Base-by-base conservation (phyloP, 202 grass and related monocot genomes). In the Miscanthus sacchariflorus region DNA sequence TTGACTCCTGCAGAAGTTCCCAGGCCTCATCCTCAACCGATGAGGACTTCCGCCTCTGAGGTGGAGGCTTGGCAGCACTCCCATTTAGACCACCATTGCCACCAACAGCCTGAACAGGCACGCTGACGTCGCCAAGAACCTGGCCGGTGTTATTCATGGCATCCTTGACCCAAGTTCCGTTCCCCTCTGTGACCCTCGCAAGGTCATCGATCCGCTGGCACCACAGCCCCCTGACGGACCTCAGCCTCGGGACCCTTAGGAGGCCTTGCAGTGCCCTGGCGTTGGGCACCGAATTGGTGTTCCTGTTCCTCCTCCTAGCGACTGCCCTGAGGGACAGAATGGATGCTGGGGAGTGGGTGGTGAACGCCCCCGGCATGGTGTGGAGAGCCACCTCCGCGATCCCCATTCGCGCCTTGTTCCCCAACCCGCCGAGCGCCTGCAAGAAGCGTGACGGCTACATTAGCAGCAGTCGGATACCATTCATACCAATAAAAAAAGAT, bases 1-100 rank as follows among this genome's bases (percentile, higher is more conserved):
- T 36, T 1, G 95, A 98, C 69, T 98, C 95, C 50, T 58, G 72
- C 71, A 98, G 83, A 73, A 98, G 88, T 12, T 90, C 77, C 95
- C 95, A 98, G 12, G 88, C 95, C 80, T 98, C 93, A 63, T 95
- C 93, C 78, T 95, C 95, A 17, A 95, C 54, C 30, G 90, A 89
- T 39, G 69, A 90, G 18, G 58, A 46, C 70, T 83, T 90, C 81
- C 68, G 54, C 77, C 68, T 93, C 77, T 84, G 84, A 44, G 86
- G 63, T 38, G 81, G 30, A n/a, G 83, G 40, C 78, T 89, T 90
- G 17, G 21, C 72, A 11, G 63, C 35, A 45, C 54, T 70, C 14
- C 83, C 80, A 72, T 78, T 92, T 77, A 92, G 70, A 56, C 81
- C 64, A 48, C 87, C 87, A 72, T 95, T 90, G n/a, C 81, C 78